Evolutionary conservation across 2,329 filamentous ascomycete genomes (phyloP), one percentile per base, ranked within the genome.

Genomic region (Cladosporium velox): DNA sequence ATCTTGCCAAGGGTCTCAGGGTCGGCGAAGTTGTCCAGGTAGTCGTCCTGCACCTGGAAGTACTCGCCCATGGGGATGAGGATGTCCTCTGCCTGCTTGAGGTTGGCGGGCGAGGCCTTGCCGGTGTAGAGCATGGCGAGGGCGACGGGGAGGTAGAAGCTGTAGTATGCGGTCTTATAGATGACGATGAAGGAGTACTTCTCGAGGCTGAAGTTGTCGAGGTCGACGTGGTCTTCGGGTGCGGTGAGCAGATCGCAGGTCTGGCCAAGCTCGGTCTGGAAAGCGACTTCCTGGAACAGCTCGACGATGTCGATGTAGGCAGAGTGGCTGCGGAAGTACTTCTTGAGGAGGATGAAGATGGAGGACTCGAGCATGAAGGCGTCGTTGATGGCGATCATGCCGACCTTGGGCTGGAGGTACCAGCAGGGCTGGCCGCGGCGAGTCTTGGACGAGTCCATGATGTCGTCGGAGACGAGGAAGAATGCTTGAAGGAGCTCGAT

Each of bases 91-190:
- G 92, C 90, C 76, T 91, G 90, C 82, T 94, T 90, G 68, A 99
- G 88, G 84, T 97, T 98, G 81, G 91, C 87, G 32, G 90, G 87
- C 10, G 92, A 95, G 26, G 94, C 95, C 67, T 93, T 85, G 76
- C 92, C 89, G 72, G 93, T 87, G 81, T 93, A 90, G 84, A 94
- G 85, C 73, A 99, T 85, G 5, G 95, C 92, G 54, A 99, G 87
- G 11, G 93, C 94, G 65, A 99, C 93, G 67, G 95, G 95, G 15
- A 99, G 90, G 83, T 98, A 98, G 86, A 99, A 99, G 76, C 91
- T 96, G 86, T 99, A 99, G 85, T 96, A 99, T 61, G 95, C 93
- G 28, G 95, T 99, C 88, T 99, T 99, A 89, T 96, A 98, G 81
- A 96, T 91, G 82, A 99, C 95, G 76, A 99, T 99, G 86, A 98